These are phyloP conservation scores for Amborella trichopoda DNA, from an alignment of 164 flowering plant species.

Conservation along the genomic window DNA sequence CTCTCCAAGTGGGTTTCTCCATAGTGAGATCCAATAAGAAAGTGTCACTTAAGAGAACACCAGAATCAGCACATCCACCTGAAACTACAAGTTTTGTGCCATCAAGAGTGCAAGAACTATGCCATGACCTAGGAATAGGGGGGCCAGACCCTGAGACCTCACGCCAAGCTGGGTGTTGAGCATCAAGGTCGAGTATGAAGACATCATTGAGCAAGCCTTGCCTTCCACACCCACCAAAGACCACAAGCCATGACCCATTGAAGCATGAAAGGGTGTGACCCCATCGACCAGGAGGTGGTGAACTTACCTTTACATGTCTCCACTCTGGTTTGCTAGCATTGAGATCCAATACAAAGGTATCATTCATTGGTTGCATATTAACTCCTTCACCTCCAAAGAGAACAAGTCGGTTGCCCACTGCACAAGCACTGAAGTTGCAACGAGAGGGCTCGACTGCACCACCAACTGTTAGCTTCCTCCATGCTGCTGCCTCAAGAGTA, in stretches of 20 bases:
- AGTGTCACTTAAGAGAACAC: conserved; percentile 85
- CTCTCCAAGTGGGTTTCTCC: conserved; percentile 88
- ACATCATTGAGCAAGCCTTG: conserved; percentile 89
- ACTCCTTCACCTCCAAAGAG: conserved; percentile 96
- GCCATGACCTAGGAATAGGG: conserved; percentile 95
- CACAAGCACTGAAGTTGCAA: conserved; percentile 90
- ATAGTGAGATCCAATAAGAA: conserved; percentile 75
- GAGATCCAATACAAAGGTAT: conserved; percentile 78
- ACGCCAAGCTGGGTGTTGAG: conserved; percentile 82
- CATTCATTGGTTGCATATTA: conserved; percentile 96
- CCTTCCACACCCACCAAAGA: conserved; percentile 87
- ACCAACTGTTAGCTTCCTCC: conserved; percentile 86
- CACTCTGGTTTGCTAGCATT: conserved; percentile 73
- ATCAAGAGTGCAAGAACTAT: conserved; percentile 93
- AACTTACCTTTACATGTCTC: conserved; percentile 76
- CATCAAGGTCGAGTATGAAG: conserved; percentile 78
- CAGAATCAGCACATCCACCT: conserved; percentile 95
- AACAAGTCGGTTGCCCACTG: conserved; percentile 89
- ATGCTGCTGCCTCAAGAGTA: conserved; percentile 86
- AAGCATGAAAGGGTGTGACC: conserved; percentile 87
- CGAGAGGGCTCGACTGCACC: conserved; percentile 90
- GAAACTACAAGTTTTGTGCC: conserved; percentile 84
- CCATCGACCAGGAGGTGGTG: conserved; percentile 96
- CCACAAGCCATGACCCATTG: conserved; percentile 73
- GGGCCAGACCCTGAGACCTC: conserved; percentile 84